Base-by-base conservation (phyloP, 2,329 filamentous ascomycete genomes). In the Trichoderma semiorbis region DNA sequence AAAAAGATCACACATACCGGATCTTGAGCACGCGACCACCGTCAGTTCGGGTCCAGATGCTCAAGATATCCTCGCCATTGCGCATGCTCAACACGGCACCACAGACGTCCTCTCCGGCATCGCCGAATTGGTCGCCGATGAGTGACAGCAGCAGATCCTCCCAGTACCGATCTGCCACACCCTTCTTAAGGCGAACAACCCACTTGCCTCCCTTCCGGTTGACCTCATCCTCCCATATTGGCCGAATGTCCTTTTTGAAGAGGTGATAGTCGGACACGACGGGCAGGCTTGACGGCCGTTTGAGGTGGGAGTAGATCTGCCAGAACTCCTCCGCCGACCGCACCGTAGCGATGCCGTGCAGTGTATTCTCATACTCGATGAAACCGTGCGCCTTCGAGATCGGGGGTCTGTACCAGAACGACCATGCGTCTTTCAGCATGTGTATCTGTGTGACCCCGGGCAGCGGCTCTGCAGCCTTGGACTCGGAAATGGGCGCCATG, bases 181-280 rank as follows among this genome's bases (percentile, higher is more conserved):
- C 96, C 86, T 99, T 99, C 88, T 97, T 98, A 80, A 99, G 85
- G 75, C 95, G 89, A 80, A 99, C 91, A 75, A 98, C 95, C 95
- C 95, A 99, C 84, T 99, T 99, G 66, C 96, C 96, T 69, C 96
- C 96, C 76, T 91, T 92, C 82, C 94, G 96, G 84, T 99, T 99
- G 80, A 97, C 94, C 61, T 97, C 94, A 77, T 99, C 96, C 82
- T 99, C 96, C 96, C 96, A 99, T 77, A 99, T 96, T 26, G 96
- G 96, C 73, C 96, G 91, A 73, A 99, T 95, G 69, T 95, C 95
- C 79, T 96, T 94, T 83, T 96, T 97, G 86, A 99, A 99, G 73
- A 99, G 91, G 81, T 99, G 96, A 80, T 98, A 99, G 83, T 99
- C 96, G 28, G 95, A 98, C 34, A 98, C 95, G 5, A 95, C 91